These are phyloP conservation scores for Rhodotorula kratochvilovae DNA, from an alignment of 768 basidiomycete species.

Conservation along the genomic window DNA sequence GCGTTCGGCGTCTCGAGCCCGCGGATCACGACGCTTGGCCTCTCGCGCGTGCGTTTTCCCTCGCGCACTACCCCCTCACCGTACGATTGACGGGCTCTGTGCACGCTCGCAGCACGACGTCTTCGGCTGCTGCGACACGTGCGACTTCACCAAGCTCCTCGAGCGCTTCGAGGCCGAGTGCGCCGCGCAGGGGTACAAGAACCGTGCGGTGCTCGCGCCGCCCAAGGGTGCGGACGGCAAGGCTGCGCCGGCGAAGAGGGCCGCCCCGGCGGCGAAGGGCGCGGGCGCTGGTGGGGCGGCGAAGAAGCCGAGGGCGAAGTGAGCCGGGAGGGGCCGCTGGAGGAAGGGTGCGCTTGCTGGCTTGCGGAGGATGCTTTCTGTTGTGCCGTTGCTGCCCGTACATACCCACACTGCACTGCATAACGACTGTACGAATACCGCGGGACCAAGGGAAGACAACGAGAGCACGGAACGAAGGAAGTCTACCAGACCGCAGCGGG, in stretches of 20 bases:
- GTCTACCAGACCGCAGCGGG: too few species aligned
- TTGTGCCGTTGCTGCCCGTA: not conserved
- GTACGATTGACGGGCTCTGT: not conserved
- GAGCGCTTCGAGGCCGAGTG: conserved; percentile 47
- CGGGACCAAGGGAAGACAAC: too few species aligned
- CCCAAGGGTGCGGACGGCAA: not conserved
- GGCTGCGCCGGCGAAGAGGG: not conserved
- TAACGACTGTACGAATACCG: too few species aligned
- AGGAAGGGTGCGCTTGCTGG: not conserved
- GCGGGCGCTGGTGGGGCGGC: not conserved
- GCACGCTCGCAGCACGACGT: conserved; percentile 45
- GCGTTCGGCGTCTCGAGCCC: conserved; percentile 56
- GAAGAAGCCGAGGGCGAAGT: not conserved
- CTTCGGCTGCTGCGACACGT: conserved; percentile 52
- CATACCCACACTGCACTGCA: too few species aligned
- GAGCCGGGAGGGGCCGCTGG: not conserved
- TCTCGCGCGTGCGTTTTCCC: conserved; percentile 46
- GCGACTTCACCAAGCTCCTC: conserved; percentile 51
- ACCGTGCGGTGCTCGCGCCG: conserved; percentile 20
- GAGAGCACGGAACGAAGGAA: too few species aligned
- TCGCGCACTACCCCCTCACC: not conserved
- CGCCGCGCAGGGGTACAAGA: conserved; percentile 14
- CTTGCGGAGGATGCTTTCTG: not conserved
- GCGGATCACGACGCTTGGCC: conserved; percentile 51
- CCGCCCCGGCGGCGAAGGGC: too few species aligned